Conservation (phyloP, 164 flowering plant species). For the Piper longum region DNA sequence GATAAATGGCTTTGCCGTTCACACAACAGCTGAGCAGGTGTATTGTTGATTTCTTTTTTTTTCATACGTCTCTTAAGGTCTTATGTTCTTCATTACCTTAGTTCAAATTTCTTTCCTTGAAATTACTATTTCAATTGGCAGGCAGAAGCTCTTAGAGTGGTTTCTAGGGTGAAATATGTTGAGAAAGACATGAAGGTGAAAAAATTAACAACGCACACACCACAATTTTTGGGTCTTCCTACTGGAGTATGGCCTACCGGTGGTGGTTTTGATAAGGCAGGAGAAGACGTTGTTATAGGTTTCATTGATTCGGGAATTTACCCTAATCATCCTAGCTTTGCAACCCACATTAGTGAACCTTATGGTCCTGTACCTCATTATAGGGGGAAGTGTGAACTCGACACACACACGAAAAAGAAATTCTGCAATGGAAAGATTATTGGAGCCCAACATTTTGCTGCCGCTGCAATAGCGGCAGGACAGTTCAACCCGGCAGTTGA, state of each 20-base stretch:
- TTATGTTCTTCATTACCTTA: too few species aligned
- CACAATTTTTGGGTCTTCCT: slow-evolving; percentile 95
- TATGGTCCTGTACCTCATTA: slow-evolving; percentile 73
- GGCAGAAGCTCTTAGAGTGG: slow-evolving; percentile 71
- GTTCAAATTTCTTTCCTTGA: too few species aligned
- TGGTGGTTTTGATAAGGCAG: slow-evolving; percentile 93
- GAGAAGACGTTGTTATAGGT: slow-evolving; percentile 90
- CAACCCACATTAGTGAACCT: slow-evolving; percentile 46
- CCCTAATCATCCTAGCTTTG: slow-evolving; percentile 89
- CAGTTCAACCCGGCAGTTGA: slow-evolving; percentile 76
- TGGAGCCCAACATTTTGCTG: slow-evolving; percentile 97
- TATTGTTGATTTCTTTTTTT: not conserved
- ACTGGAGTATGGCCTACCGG: slow-evolving; percentile 99
- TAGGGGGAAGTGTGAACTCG: slow-evolving; percentile 90
- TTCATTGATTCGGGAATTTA: slow-evolving; percentile 93
- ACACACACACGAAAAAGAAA: slow-evolving; percentile 49
- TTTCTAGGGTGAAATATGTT: slow-evolving; percentile 78
- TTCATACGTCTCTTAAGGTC: not conserved
- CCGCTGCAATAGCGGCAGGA: slow-evolving; percentile 89
- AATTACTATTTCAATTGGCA: slow-evolving; percentile 19
- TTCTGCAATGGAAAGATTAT: slow-evolving; percentile 93
- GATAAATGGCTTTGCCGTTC: slow-evolving; percentile 87
- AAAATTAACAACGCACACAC: slow-evolving; percentile 90
- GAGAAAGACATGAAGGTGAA: slow-evolving; percentile 92
- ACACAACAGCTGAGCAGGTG: slow-evolving; percentile 87